Evolutionary conservation across 345 rosid species (phyloP).

Genomic region (Gossypium stocksii): DNA sequence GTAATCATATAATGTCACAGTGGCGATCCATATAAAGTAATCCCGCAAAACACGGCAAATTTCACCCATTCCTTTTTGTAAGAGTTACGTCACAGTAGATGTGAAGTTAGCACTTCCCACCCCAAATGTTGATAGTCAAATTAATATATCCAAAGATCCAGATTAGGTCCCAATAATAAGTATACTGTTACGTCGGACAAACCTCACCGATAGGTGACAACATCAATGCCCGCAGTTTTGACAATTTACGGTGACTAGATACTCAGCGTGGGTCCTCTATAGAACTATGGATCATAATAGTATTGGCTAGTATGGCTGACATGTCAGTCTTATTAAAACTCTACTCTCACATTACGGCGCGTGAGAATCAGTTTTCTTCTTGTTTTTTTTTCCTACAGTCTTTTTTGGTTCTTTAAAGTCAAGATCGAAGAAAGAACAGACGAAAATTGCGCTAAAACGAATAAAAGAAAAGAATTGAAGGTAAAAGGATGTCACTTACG

Average conservation of each 20-base stretch:
- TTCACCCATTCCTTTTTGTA: not conserved
- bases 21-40: not conserved
- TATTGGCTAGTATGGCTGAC: not conserved
- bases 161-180: not conserved
- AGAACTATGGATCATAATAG: not conserved
- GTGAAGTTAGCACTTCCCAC: not conserved
- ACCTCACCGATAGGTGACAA: not conserved
- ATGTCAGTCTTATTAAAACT: not conserved
- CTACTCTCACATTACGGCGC: not conserved
- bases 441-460: too few species aligned
- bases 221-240: not conserved
- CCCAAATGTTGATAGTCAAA: not conserved
- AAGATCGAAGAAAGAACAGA: not conserved
- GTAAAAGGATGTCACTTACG: conserved; percentile 34
- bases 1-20: not conserved
- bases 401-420: not conserved
- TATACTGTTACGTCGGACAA: not conserved
- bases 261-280: not conserved
- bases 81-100: not conserved
- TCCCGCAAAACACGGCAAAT: not conserved
- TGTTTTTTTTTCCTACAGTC: too few species aligned
- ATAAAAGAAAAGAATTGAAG: not conserved
- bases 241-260: not conserved
- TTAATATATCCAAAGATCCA: not conserved
- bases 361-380: not conserved